Conservation (phyloP, 140 eudicot genomes). For the Stevia rebaudiana region DNA sequence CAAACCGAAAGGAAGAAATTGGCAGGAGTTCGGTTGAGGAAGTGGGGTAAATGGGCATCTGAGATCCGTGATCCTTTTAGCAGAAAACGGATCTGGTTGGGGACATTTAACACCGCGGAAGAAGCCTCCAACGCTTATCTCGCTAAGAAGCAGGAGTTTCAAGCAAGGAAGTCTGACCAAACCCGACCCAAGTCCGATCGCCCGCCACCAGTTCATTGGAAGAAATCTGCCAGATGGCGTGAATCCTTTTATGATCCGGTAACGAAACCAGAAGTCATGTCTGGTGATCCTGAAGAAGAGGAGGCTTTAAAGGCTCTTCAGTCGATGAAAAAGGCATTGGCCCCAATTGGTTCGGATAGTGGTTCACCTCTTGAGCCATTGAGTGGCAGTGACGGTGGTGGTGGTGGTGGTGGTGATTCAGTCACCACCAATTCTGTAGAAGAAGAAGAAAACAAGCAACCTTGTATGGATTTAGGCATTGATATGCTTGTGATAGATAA, state of each 20-base stretch:
- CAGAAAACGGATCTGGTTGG: constrained; percentile 55
- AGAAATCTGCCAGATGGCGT: constrained; percentile 17
- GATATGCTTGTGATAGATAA: constrained; percentile 31
- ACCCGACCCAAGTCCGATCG: neutral
- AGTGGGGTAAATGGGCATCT: constrained; percentile 57
- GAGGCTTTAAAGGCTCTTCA: constrained; percentile 24
- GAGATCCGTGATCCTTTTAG: constrained; percentile 60
- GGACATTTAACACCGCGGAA: constrained; percentile 58
- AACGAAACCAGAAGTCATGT: neutral
- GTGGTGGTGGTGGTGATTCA: constrained; percentile 14
- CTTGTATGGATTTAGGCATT: constrained; percentile 29
- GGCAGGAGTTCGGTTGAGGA: constrained; percentile 41
- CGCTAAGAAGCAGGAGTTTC: constrained; percentile 41
- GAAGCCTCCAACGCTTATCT: constrained; percentile 51
- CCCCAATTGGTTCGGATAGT: too few relatives aligned
- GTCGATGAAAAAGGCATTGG: constrained; percentile 13
- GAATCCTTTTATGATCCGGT: constrained; percentile 12
- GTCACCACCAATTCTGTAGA: constrained; percentile 20
- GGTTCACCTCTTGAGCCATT: constrained; percentile 8
- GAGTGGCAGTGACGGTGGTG: too few relatives aligned
- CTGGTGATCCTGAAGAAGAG: constrained; percentile 26
- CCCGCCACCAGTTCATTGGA: constrained; percentile 17
- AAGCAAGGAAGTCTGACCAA: neutral
- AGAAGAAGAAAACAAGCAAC: constrained; percentile 28
- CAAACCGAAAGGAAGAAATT: constrained; percentile 12